Evolutionary conservation across 257 asterid species (phyloP), one percentile per base, ranked within the genome.

Genomic region (Penstemon davidsonii): DNA sequence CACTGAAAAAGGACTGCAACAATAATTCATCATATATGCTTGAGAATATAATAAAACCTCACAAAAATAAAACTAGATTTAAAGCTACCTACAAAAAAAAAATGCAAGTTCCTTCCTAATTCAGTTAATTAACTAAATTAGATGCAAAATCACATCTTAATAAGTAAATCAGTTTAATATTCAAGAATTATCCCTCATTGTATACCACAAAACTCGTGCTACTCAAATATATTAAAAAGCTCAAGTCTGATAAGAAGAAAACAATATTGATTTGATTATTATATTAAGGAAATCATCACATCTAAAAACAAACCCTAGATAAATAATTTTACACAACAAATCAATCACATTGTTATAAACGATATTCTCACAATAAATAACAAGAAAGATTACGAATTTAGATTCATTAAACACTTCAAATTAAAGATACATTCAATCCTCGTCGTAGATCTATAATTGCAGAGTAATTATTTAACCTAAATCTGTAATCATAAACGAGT

Each of bases 1-100:
- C 11, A 44, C 60, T 50, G 71, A 75, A 62, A 67, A 71, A 39
- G 52, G 67, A 67, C 79, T 74, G 79, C 76, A 68, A 7, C 0
- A 56, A 58, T 19, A 64, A 54, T 45, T 39, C 61, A 41, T 51
- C 33, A 61, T 4, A 67, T 42, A 54, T 66, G 45, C 37, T 52
- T 39, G 40, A 52, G 19, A 50, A 59, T 6, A 7, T 18, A 59
- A 54, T 13, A 5, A 25, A 53, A 49, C 13, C 41, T 73, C 49
- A 67, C 33, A 41, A 68, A 43, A 42, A 53, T 49, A 49, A 49
- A 49, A 49, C 11, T 49, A 49, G 19, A 3, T 2, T 9, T 12
- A 2, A 12, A 10, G n/a, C 8, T 49, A 49, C 54, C 0, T 11
- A 49, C 1, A 49, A 49, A 49, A 10, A 10, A 15, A n/a, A 9